These are phyloP conservation scores for Aspergillus candidus DNA, from an alignment of 2,329 filamentous ascomycete genomes.

Conservation along the genomic window DNA sequence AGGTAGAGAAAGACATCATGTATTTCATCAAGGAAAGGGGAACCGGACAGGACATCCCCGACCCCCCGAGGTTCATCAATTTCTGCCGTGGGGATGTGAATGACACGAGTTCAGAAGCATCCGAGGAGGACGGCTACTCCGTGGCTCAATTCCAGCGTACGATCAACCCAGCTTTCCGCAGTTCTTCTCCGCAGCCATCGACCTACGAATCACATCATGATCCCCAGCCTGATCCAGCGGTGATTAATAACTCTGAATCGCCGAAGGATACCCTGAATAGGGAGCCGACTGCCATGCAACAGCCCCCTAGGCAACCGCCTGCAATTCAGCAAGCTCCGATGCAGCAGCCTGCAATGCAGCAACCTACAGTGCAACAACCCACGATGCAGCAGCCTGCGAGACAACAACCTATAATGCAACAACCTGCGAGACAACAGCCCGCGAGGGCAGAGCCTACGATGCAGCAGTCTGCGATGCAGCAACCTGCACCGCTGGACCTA, in stretches of 20 bases:
- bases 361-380: constrained; percentile 6
- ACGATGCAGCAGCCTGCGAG: constrained; percentile 38
- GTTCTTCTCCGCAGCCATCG: constrained; percentile 92
- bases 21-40: constrained; percentile 82
- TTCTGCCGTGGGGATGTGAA: constrained; percentile 77
- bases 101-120: constrained; percentile 74
- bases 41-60: constrained; percentile 95
- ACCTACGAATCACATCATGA: constrained; percentile 90
- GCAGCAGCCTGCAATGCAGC: constrained; percentile 17
- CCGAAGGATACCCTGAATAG: constrained; percentile 39
- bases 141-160: constrained; percentile 92
- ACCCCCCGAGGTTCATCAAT: constrained; percentile 97
- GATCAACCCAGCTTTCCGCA: constrained; percentile 91
- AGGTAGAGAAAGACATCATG: constrained; percentile 91
- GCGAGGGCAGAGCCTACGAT: background rate
- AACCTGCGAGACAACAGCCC: constrained; percentile 11
- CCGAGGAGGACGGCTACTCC: constrained; percentile 91
- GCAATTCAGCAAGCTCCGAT: constrained; percentile 17
- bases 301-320: constrained; percentile 3
- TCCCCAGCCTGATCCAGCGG: constrained; percentile 65
- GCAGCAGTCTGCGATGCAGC: constrained; percentile 15
- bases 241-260: constrained; percentile 55
- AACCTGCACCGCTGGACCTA: constrained; percentile 34
- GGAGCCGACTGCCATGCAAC: constrained; percentile 41
- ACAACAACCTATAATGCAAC: background rate